Conservation (phyloP, 2,329 filamentous ascomycete species). For the Exophiala xenobiotica region DNA sequence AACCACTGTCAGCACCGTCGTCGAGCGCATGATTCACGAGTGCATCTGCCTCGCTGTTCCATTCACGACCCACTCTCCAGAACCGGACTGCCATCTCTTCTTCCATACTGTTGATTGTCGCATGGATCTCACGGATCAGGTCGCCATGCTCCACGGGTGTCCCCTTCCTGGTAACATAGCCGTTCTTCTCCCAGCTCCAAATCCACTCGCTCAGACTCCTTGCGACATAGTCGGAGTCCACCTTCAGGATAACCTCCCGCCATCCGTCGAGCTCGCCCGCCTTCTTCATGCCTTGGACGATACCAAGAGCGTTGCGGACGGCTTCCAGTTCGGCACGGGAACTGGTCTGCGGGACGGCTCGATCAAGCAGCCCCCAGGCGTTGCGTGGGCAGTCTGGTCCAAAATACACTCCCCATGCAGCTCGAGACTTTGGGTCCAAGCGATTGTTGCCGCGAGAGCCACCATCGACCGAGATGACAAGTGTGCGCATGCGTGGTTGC, state of each 20-base stretch:
- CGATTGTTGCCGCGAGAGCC: conserved; percentile 25
- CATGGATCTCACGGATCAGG: conserved; percentile 52
- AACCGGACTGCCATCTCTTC: conserved; percentile 43
- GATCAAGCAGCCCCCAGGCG: conserved; percentile 14
- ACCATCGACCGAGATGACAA: conserved; percentile 27
- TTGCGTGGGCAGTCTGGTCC: conserved; percentile 26
- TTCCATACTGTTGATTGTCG: conserved; percentile 38
- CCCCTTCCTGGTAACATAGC: conserved; percentile 44
- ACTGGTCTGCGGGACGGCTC: conserved; percentile 42
- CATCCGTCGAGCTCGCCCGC: conserved; percentile 32
- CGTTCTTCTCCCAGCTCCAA: conserved; percentile 45
- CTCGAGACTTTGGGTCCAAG: conserved; percentile 18
- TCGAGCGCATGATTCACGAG: conserved; percentile 38
- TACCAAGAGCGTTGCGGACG: conserved; percentile 49
- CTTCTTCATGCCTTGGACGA: conserved; percentile 18
- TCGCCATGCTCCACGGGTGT: conserved; percentile 51
- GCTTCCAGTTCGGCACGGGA: conserved; percentile 59
- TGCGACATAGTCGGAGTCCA: conserved; percentile 54
- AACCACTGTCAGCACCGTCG: conserved; percentile 19
- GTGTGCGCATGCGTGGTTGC: conserved; percentile 25
- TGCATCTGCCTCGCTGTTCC: conserved; percentile 45
- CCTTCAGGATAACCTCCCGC: conserved; percentile 51
- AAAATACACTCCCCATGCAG: conserved; percentile 27
- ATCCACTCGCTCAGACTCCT: conserved; percentile 47
- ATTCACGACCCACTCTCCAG: conserved; percentile 49